Percentiles rank a stretch among this genome's conserved stretches.
phyloP scores from a whole-genome alignment of 257 asterid genomes.

The Ligustrum vulgare region DNA sequence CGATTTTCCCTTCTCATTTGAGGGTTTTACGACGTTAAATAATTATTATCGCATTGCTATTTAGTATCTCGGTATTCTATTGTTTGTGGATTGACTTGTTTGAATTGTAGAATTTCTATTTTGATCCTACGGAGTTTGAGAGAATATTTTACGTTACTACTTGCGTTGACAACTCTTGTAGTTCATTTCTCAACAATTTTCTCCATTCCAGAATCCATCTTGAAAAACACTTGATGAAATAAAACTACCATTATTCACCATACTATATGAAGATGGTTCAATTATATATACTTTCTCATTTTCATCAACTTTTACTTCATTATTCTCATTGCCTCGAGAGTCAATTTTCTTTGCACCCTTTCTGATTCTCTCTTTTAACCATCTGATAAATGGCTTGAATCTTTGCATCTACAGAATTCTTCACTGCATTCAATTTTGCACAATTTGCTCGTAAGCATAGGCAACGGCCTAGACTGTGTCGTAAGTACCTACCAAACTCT shows the following conservation, averaged over 20 bases:
- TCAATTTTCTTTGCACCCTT: slow-evolving; percentile 29
- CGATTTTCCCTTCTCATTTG: too few relatives aligned
- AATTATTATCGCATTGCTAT: too few relatives aligned
- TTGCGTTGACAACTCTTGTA: too few relatives aligned
- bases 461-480: slow-evolving; percentile 77
- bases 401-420: slow-evolving; percentile 68
- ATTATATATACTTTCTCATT: background rate
- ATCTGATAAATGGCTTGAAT: slow-evolving; percentile 63
- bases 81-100: too few relatives aligned
- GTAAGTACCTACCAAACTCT: slow-evolving; percentile 66
- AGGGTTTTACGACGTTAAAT: too few relatives aligned
- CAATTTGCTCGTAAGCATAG: slow-evolving; percentile 56
- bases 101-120: too few relatives aligned
- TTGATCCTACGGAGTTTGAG: too few relatives aligned
- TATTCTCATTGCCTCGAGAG: background rate
- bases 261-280: slow-evolving; percentile 25
- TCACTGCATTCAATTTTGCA: slow-evolving; percentile 36
- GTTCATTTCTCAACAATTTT: too few relatives aligned
- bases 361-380: slow-evolving; percentile 51
- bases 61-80: too few relatives aligned
- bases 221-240: slow-evolving; percentile 42
- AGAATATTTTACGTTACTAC: too few relatives aligned
- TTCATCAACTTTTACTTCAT: slow-evolving; percentile 7
- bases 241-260: slow-evolving; percentile 22
- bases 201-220: slow-evolving; percentile 47